Evolutionary conservation across 2,329 filamentous ascomycete species (phyloP).

Genomic region (Talaromyces pinophilus): DNA sequence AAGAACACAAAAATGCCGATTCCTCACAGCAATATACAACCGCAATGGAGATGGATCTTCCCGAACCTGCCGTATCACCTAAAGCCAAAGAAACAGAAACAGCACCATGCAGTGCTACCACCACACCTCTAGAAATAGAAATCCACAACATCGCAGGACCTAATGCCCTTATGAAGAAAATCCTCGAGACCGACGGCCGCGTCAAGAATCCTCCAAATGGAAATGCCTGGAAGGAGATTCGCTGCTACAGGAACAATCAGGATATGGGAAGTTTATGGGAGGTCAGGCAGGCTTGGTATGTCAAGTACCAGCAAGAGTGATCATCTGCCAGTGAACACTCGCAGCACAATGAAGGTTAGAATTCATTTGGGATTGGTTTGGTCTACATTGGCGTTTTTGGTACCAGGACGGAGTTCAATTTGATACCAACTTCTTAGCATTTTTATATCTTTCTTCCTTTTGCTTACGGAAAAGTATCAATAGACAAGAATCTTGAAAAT

Average conservation of each 20-base stretch:
- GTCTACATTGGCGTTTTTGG: background rate
- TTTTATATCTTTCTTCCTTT: background rate
- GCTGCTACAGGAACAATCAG: slow-evolving; percentile 48
- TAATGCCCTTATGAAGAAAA: slow-evolving; percentile 34
- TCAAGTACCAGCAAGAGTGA: slow-evolving; percentile 28
- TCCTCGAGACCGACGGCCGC: slow-evolving; percentile 46
- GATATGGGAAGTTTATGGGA: slow-evolving; percentile 51
- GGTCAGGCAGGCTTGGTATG: slow-evolving; percentile 44
- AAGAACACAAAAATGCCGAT: background rate
- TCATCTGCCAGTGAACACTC: background rate
- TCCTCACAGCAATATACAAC: background rate
- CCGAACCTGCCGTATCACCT: background rate
- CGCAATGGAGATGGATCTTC: background rate
- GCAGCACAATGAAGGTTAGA: background rate
- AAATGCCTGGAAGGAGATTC: slow-evolving; percentile 49
- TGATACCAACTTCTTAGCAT: background rate
- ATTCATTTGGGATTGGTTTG: background rate
- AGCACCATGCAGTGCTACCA: background rate
- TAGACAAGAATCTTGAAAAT: slow-evolving; percentile 4
- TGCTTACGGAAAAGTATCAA: background rate
- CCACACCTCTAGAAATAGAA: slow-evolving; percentile 28
- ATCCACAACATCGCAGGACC: slow-evolving; percentile 35
- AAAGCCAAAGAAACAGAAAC: slow-evolving; percentile 1
- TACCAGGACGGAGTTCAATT: background rate
- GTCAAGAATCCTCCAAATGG: slow-evolving; percentile 33